Percentiles rank a stretch among this genome's conserved stretches.
phyloP scores from a whole-genome alignment of 2,329 filamentous ascomycete genomes.

The Xylogone sp. region DNA sequence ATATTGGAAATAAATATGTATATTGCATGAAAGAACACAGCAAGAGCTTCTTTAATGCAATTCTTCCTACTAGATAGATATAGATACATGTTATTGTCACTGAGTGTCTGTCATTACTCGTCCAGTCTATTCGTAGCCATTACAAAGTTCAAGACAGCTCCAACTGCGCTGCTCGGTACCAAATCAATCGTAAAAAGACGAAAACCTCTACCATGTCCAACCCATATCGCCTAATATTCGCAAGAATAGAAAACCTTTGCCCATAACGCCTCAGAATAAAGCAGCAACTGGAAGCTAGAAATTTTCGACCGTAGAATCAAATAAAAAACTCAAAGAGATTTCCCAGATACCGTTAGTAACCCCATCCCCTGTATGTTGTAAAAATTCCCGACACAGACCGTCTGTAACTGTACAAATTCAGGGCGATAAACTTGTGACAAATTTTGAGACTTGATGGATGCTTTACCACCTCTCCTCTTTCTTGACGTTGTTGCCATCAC shows the following conservation, averaged over 20 bases:
- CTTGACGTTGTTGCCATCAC: not conserved
- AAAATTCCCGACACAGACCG: no score
- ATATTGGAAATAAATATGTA: no score
- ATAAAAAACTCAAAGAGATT: not conserved
- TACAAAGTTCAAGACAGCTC: not conserved
- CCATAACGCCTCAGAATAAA: not conserved
- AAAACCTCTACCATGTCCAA: not conserved
- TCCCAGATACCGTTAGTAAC: not conserved
- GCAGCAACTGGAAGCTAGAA: not conserved
- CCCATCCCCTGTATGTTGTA: no score
- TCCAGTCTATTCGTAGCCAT: not conserved
- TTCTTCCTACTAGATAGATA: not conserved
- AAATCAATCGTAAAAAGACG: no score
- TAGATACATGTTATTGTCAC: not conserved
- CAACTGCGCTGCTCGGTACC: not conserved
- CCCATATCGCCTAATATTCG: not conserved
- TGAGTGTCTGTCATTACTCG: not conserved
- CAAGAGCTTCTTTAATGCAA: no score
- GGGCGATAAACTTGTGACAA: not conserved
- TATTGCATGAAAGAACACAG: no score
- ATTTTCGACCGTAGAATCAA: not conserved
- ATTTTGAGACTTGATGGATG: not conserved
- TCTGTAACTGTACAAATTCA: not conserved
- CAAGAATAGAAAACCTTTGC: not conserved
- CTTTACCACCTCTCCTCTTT: not conserved